phyloP scores from a whole-genome alignment of 352 stramenopile genomes.

The Globisporangium okanoganense region DNA sequence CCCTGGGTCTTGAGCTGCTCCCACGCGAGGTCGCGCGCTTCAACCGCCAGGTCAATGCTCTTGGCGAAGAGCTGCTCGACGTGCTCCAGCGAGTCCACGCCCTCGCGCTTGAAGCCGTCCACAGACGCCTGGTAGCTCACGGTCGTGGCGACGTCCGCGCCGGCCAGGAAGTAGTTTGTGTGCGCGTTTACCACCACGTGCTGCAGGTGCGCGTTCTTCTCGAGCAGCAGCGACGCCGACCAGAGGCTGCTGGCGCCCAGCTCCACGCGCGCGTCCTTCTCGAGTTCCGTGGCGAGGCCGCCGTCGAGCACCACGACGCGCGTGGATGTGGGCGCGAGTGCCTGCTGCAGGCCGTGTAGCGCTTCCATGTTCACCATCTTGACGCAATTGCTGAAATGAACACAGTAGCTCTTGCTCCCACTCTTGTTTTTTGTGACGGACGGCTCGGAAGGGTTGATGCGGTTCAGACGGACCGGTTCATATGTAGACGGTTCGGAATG shows the following conservation, averaged over 20 bases:
- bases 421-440: neutral
- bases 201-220: constrained; percentile 44
- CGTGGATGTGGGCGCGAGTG: constrained; percentile 21
- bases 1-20: constrained; percentile 25
- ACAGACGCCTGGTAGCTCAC: constrained; percentile 86
- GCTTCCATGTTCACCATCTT: constrained; percentile 21
- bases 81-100: constrained; percentile 30
- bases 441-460: neutral
- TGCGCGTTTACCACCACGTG: constrained; percentile 66
- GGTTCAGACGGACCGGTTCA: neutral
- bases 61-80: constrained; percentile 65
- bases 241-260: constrained; percentile 55
- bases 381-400: neutral
- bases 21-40: constrained; percentile 63
- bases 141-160: constrained; percentile 78
- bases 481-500: neutral
- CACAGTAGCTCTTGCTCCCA: too few relatives aligned
- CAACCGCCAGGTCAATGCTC: constrained; percentile 69
- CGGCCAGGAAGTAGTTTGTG: constrained; percentile 68
- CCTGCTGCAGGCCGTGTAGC: constrained; percentile 31
- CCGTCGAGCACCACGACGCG: constrained; percentile 66
- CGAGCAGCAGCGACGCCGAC: constrained; percentile 68
- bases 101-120: constrained; percentile 75
- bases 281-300: constrained; percentile 72
- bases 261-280: constrained; percentile 65